Base-by-base conservation (phyloP, 192 early-diverging fungal genomes). In the Coemansia reversa region DNA sequence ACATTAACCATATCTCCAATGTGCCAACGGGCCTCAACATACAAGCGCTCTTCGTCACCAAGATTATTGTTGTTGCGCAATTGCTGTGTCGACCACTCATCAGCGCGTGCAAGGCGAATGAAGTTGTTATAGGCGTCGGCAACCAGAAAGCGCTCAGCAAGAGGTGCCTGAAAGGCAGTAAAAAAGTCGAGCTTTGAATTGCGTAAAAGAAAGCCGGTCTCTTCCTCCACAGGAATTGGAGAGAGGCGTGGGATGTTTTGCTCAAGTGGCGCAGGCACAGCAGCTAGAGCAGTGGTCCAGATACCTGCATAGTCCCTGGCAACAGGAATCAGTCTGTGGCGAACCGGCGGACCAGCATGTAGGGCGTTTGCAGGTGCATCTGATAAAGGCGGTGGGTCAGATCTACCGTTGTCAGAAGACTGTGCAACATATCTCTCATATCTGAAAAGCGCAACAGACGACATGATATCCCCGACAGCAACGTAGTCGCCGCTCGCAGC, bases 401-500 rank as follows among this genome's bases (percentile, higher is more conserved):
- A 57, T 49, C 29, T 42, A 45, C 19, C 50, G 42, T 22, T 50
- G 1, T 3, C 29, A 16, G 63, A n/a, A 19, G 57, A 39, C 20
- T 30, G 5, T 19, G 47, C 58, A 28, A n/a, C 9, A 53, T 29
- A 42, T 42, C 70, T 55, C 51, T 75, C 67, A 58, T 75, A 81
- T 18, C 42, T 50, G 48, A 91, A 79, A 6, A 94, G 48, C 6
- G 87, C 81, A 7, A 89, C 86, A 0, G 92, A 95, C 45, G 88
- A 84, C 82, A 96, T 86, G 45, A 96, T 25, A 72, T 98, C 96
- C 19, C 90, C 94, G 12, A 94, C 90, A 0, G 90, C 58, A 24
- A 97, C 67, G 25, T 84, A 83, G 56, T 94, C 87, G 22, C 88
- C 92, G 9, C 64, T 66, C 4, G 81, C 77, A 3, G 87, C 82